Base-by-base conservation (phyloP, 1,284 basidiomycete species). In the Tylopilus orsonianus region DNA sequence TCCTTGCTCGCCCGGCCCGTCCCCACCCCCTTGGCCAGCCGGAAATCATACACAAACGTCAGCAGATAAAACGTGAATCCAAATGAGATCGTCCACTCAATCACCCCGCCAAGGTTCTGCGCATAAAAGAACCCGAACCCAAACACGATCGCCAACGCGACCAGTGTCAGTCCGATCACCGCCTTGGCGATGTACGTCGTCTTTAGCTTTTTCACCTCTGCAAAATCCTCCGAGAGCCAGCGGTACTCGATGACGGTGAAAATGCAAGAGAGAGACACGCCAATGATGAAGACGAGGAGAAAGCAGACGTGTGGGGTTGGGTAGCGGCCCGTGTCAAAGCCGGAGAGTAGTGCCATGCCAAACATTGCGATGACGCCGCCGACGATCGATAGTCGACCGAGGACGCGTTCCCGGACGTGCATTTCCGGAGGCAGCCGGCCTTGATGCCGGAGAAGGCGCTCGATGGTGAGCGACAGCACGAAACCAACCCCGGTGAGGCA, bases 1-100 rank as follows among this genome's bases (percentile, higher is more conserved):
- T 53, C 48, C 34, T 32, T 27, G 35, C 36, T 37, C 30, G 4
- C 32, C n/a, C 6, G 16, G 2, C 13, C 26, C 27, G 2, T 37
- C 4, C 1, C 7, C 2, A 6, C 63, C 46, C 73, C 75, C 55
- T 77, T 78, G 4, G 78, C 73, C 62, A 76, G 71, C 42, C 77
- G 70, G n/a, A 87, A 71, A 61, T 89, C 86, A 60, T 75, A 83
- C 50, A 65, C 79, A 66, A 85, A 88, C 0, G 83, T 83, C 46
- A 86, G 67, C 33, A 88, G 66, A 63, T 85, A 88, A 53, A 86
- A 75, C 4, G 83, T 83, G 61, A 81, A 89, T 8, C 83, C 80
- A 52, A 89, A 83, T 2, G 78, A 75, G 49, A 90, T 87, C 2
- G 66, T 64, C 87, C 87, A 90, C 63, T 90, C 87, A 3, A 90